These are phyloP conservation scores for Sphenostylis stenocarpa DNA, from an alignment of 306 rosid species.

Conservation along the genomic window DNA sequence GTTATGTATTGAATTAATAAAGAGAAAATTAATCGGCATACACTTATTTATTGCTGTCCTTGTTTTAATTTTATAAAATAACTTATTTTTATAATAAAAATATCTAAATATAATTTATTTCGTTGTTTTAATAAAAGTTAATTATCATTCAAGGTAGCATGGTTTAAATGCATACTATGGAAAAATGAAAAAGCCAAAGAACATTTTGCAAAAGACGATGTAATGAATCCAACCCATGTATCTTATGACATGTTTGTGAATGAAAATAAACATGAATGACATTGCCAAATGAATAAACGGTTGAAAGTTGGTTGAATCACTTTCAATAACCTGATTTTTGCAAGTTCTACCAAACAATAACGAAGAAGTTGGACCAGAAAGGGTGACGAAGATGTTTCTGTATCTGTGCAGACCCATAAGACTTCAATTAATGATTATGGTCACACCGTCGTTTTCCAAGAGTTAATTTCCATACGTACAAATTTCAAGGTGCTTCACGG, in stretches of 20 bases:
- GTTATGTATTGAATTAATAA: background rate
- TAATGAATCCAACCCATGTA: too few species aligned
- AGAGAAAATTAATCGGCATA: background rate
- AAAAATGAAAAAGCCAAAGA: background rate
- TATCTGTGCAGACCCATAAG: background rate
- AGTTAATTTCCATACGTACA: too few species aligned
- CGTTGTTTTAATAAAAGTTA: too few species aligned
- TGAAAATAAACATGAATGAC: background rate
- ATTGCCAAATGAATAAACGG: constrained; percentile 38
- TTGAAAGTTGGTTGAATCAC: constrained; percentile 45
- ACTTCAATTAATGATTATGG: background rate
- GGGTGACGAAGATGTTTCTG: background rate
- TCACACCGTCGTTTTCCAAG: background rate
- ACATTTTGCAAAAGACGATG: background rate
- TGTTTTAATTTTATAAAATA: background rate
- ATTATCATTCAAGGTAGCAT: too few species aligned
- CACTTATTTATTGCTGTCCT: background rate
- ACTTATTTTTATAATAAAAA: too few species aligned
- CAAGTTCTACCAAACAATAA: background rate
- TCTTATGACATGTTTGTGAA: background rate
- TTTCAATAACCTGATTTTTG: constrained; percentile 30
- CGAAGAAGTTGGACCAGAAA: background rate
- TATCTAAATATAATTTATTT: too few species aligned
- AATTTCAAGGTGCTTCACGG: too few species aligned
- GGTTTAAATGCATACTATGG: too few species aligned